Evolutionary conservation across 2,329 filamentous ascomycete species (phyloP), one percentile per base, ranked within the genome.

Genomic region (Clonostachys chloroleuca): DNA sequence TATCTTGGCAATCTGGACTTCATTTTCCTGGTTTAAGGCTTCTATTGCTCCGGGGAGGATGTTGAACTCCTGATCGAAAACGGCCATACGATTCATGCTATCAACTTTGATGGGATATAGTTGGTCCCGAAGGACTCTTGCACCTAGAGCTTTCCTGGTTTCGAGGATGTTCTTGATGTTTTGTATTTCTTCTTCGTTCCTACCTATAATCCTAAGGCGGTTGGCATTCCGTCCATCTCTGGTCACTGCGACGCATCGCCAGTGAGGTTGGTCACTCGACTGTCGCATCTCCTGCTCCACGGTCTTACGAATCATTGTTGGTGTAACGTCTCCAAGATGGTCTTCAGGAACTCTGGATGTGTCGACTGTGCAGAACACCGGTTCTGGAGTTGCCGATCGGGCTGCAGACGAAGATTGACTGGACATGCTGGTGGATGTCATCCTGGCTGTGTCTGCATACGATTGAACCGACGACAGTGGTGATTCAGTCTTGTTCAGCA

Each of bases 31-130:
- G 37, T 51, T 43, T 17, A 58, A 47, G 14, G 44, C 50, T 47
- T 58, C 51, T 6, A 47, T 48, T 17, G 45, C 52, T 42, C 47
- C 51, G n/a, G 49, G 30, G 16, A 41, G 47, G 24, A 54, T 43
- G 14, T 53, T 52, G 24, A 46, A 43, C 14, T 51, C 45, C 46
- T 59, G 43, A 43, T 59, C 49, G 14, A 56, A 45, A 12, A 58
- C 49, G 14, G 48, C 55, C 20, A 46, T 52, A 24, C 51, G 54
- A 46, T 48, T 54, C 34, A 53, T 50, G 39, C 49, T 55, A 47
- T 60, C 54, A 39, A 60, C 54, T 49, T 55, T 59, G 35, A 58
- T 44, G 13, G 49, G 54, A 44, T 57, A 59, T 12, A 59, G 48
- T 40, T 58, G 41, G 47, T 59, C 54, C 44, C 50, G 47, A 30